Evolutionary conservation across 2,329 filamentous ascomycete genomes (phyloP), one percentile per base, ranked within the genome.

Genomic region (Colletotrichum sp.): DNA sequence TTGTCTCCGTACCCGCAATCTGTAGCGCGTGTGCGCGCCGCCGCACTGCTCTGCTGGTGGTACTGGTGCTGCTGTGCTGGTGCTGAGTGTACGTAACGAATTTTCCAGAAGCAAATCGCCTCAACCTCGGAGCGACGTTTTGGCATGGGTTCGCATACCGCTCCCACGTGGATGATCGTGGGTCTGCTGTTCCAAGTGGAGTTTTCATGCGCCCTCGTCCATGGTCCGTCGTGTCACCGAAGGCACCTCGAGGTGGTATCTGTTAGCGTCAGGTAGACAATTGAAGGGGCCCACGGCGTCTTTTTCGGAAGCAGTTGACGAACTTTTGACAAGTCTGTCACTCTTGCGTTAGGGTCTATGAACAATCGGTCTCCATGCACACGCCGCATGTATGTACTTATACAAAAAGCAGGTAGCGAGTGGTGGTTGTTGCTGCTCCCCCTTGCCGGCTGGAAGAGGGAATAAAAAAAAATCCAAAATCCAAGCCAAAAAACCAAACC

Each of bases 141-240:
- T 64, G 70, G 70, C 73, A 68, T 64, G 70, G 73, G 70, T 68
- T 75, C 64, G 70, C 70, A 75, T 75, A 75, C 73, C 73, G 73
- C 73, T 73, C 43, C 73, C 73, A 75, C 73, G 73, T 75, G 73
- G 73, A 68, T 48, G 26, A 73, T 60, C 56, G 73, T 62, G 73
- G 73, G 73, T 73, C 70, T 73, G 38, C 30, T 75, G 64, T 68
- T 24, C 70, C 26, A 73, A 73, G 73, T 73, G 70, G 73, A 75
- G 62, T 56, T 73, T 62, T 65, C 28, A 65, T 73, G 70, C 64
- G 64, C 34, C 43, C 32, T 75, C 56, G 64, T 73, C 58, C 71
- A 73, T 48, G 68, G 70, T 64, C 36, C 64, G 65, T 64, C 38
- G 38, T 73, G 56, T 64, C 43, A 73, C 24, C 32, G n/a, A 66